phyloP scores from a whole-genome alignment of 257 asterid species.

The Solanum virginianum region DNA sequence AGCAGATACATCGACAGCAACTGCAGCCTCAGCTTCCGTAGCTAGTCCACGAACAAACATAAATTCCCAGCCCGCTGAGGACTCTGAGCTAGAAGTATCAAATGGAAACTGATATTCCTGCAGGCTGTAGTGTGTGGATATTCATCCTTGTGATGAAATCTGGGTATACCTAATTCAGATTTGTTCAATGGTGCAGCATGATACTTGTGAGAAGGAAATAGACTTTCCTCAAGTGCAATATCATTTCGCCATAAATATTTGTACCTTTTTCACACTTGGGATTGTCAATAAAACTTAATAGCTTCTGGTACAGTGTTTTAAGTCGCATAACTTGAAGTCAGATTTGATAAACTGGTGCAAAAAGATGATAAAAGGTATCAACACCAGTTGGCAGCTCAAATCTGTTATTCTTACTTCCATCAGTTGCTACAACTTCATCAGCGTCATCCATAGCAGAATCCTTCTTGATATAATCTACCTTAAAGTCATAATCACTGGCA shows the following conservation, averaged over 20 bases:
- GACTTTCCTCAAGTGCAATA: neutral
- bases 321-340: neutral
- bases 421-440: constrained; percentile 10
- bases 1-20: constrained; percentile 4
- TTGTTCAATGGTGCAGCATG: neutral
- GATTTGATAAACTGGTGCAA: neutral
- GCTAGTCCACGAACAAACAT: neutral
- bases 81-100: constrained; percentile 17
- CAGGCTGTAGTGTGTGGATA: neutral
- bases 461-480: constrained; percentile 45
- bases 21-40: constrained; percentile 1
- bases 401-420: constrained; percentile 6
- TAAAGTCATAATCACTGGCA: constrained; percentile 41
- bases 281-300: neutral
- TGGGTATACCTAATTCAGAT: neutral
- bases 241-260: neutral
- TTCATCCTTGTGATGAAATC: neutral
- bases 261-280: neutral
- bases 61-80: constrained; percentile 1
- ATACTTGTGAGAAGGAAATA: neutral
- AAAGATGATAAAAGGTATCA: neutral
- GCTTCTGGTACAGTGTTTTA: neutral
- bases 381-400: constrained; percentile 55
- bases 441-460: constrained; percentile 42
- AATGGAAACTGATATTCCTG: constrained; percentile 22